Percentiles rank a stretch among this genome's conserved stretches.
Conservation (phyloP, 2,329 filamentous ascomycete species). For the Herpotrichia juniperi region DNA sequence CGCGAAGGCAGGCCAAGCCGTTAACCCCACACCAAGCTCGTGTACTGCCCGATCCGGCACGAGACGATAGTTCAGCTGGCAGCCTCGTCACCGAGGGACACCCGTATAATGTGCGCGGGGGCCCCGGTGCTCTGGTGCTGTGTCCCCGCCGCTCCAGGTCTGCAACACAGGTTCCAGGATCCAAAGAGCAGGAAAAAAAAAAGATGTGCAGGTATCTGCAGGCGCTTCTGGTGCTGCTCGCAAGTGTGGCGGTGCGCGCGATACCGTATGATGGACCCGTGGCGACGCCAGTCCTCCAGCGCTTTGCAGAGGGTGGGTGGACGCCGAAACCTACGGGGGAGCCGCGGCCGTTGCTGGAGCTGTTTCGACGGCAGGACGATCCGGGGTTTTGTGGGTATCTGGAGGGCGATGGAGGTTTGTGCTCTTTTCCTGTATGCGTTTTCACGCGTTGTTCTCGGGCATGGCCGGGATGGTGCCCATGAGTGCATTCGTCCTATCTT, state of each 20-base stretch:
- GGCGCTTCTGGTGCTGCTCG: not conserved
- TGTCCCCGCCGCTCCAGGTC: too few relatives aligned
- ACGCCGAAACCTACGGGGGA: constrained; percentile 15
- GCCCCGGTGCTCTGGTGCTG: too few relatives aligned
- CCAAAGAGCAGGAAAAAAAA: too few relatives aligned
- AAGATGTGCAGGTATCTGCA: too few relatives aligned
- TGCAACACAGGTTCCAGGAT: too few relatives aligned
- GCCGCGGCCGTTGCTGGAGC: constrained; percentile 6
- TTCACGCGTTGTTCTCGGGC: too few relatives aligned
- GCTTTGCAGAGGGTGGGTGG: constrained; percentile 12
- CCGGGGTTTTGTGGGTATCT: constrained; percentile 17
- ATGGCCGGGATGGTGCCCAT: too few relatives aligned
- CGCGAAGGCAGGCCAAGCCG: too few relatives aligned
- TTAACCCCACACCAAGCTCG: too few relatives aligned
- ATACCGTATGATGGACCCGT: constrained; percentile 12
- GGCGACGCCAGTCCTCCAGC: constrained; percentile 9
- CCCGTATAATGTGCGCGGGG: too few relatives aligned
- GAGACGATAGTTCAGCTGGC: not conserved
- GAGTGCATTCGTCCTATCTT: too few relatives aligned
- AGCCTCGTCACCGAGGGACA: not conserved
- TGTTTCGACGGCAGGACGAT: constrained; percentile 14
- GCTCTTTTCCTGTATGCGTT: not conserved
- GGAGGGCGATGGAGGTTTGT: constrained; percentile 13
- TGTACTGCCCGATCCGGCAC: too few relatives aligned
- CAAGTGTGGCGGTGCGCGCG: not conserved